Evolutionary conservation across 768 basidiomycete genomes (phyloP), one percentile per base, ranked within the genome.

Genomic region (Hysterangium stoloniferum): DNA sequence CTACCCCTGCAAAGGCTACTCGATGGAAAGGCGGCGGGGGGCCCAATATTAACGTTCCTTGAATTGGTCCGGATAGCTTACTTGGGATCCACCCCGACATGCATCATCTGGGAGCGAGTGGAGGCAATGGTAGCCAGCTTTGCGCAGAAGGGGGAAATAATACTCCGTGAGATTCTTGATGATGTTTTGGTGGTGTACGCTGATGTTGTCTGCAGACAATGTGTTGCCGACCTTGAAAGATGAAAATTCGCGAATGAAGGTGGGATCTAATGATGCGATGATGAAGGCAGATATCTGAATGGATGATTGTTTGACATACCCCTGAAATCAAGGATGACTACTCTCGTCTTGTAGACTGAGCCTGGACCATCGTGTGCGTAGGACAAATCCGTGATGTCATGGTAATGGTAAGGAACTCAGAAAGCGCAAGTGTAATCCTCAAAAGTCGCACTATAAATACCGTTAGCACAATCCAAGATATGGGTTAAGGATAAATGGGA

Each of bases 91-190:
- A n/a, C n/a, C n/a, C n/a, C n/a, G n/a, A n/a, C n/a, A n/a, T n/a
- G n/a, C n/a, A n/a, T n/a, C n/a, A 42, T 64, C 61, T 12, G 64
- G 63, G 6, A 65, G 54, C 4, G 59, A 57, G 48, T 58, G 59
- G n/a, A 65, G 52, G 43, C 58, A 53, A 54, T 65, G 55, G 41
- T 54, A 45, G 1, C 61, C 61, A 2, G 62, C 61, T 15, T 48
- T 40, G 13, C 54, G 44, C 12, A 65, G 55, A 40, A 59, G 50
- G 7, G 44, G 35, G 31, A 64, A 57, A 41, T 65, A 65, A 4
- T 54, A 24, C 15, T 11, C 22, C 25, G 11, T 19, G 40, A 62
- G 56, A 36, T 59, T 56, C 43, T 48, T 34, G 8, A 41, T 17
- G 45, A 59, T 42, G 8, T 8, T 11, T 22, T 20, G 9, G 11